Evolutionary conservation across 2,329 filamentous ascomycete genomes (phyloP).

Genomic region (Acrocalymma vagum): DNA sequence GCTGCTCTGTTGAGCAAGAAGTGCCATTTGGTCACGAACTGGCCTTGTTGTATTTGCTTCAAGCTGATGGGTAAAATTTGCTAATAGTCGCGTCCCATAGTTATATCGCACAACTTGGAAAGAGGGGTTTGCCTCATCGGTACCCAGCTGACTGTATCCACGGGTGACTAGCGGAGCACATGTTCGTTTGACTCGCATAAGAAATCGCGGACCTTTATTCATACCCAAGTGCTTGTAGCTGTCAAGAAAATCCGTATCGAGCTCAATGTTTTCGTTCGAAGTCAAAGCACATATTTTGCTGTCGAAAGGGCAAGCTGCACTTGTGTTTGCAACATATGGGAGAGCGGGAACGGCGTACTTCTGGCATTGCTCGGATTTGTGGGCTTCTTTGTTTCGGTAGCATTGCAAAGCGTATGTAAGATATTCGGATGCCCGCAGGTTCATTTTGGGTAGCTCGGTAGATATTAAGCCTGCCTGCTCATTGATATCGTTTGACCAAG

Average conservation of each 20-base stretch:
- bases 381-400: constrained; percentile 5
- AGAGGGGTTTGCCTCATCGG: not conserved
- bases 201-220: constrained; percentile 18
- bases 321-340: constrained; percentile 4
- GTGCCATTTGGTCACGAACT: not conserved
- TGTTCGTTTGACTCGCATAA: constrained; percentile 1
- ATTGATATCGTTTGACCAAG: not conserved
- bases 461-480: not conserved
- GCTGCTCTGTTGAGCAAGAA: not conserved
- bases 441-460: not conserved
- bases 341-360: constrained; percentile 8
- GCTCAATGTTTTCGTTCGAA: constrained; percentile 11
- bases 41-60: not conserved
- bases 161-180: constrained; percentile 17
- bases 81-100: not conserved
- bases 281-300: constrained; percentile 10
- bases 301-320: constrained; percentile 19
- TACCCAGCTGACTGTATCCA: constrained; percentile 1
- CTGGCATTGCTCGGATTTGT: constrained; percentile 2
- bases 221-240: constrained; percentile 29
- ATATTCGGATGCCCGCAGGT: constrained; percentile 6
- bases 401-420: constrained; percentile 19
- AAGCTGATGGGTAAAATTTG: not conserved
- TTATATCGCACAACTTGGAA: constrained; percentile 3
- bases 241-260: constrained; percentile 28